Evolutionary conservation across 768 basidiomycete genomes (phyloP).

Genomic region (Sarcomyxa edulis): DNA sequence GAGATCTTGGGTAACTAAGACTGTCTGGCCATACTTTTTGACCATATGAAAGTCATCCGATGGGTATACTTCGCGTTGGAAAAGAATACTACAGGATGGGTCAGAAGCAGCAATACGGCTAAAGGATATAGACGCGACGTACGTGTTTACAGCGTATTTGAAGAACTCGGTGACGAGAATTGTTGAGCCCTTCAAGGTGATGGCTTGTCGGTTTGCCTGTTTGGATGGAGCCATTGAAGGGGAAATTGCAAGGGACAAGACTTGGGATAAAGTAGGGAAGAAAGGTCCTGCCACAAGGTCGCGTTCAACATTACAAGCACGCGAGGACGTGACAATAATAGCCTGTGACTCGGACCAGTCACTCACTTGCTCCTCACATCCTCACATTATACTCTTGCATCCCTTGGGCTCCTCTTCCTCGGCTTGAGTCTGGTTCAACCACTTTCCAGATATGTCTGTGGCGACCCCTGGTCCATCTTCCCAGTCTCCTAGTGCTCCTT

Average conservation of each 20-base stretch:
- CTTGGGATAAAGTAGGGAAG: conserved; percentile 10
- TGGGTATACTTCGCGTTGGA: conserved; percentile 95
- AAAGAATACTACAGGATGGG: conserved; percentile 65
- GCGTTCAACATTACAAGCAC: too few species aligned
- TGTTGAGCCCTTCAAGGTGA: conserved; percentile 94
- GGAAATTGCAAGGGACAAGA: conserved; percentile 8
- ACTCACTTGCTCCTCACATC: too few species aligned
- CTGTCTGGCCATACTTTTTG: conserved; percentile 96
- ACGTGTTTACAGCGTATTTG: conserved; percentile 99
- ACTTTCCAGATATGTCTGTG: too few species aligned
- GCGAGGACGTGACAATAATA: too few species aligned
- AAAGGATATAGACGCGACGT: conserved; percentile 22
- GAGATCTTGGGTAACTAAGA: conserved; percentile 91
- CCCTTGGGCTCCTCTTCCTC: too few species aligned
- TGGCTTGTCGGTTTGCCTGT: conserved; percentile 63
- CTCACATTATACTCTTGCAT: too few species aligned
- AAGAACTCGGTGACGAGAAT: conserved; percentile 96
- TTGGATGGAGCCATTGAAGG: conserved; percentile 32
- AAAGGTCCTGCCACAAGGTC: too few species aligned
- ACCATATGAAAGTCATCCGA: conserved; percentile 99
- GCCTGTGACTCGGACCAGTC: too few species aligned
- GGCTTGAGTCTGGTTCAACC: too few species aligned
- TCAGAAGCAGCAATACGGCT: background rate
- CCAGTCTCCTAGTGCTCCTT: conserved; percentile 41
- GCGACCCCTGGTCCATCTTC: conserved; percentile 47